Base-by-base conservation (phyloP, 495 filamentous ascomycete genomes). In the Jackrogersella minutella region DNA sequence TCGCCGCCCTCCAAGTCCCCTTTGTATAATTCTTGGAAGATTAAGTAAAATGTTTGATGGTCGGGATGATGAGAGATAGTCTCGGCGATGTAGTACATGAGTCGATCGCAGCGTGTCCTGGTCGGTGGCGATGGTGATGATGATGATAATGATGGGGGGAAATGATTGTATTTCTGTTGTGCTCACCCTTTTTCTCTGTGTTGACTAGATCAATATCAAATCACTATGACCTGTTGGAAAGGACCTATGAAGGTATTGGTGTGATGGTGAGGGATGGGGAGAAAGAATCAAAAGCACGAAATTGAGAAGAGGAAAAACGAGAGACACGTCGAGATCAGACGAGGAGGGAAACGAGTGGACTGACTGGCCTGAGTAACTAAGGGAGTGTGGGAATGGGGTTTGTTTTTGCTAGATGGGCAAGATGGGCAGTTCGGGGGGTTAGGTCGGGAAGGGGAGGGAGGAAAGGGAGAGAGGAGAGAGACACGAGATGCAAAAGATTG, bases 331-430 rank as follows among this genome's bases (percentile, higher is more conserved):
- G 66, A 69, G 60, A 69, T 69, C 66, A 57, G 66, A 69, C 66
- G 66, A 69, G 66, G 66, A 69, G 66, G 66, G 64, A 69, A 69
- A 69, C 61, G 66, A 69, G 66, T 69, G 66, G 66, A 69, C 66
- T 69, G 66, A 69, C 66, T 69, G 60, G 66, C 66, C 66, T 69
- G 61, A 64, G 66, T 69, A 61, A 69, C 66, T 61, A 39, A 69
- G 61, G 55, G 66, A 64, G 61, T 59, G 66, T 69, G 66, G 66
- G 57, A 69, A 69, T 69, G 66, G 66, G 56, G 66, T 36, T 61
- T 60, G 61, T 69, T 69, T 68, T 69, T 69, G 66, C 54, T 63
- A 24, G 58, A 64, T 24, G 21, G 41, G 44, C n/a, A 30, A 30
- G 44, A 49, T 55, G 53, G 60, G 66, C 56, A 64, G 61, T 55